A percentile compares a stretch with the other conserved stretches of the same genome.
Evolutionary conservation across 2,329 filamentous ascomycete genomes (phyloP).

Genomic region (Chaetomium sp.): DNA sequence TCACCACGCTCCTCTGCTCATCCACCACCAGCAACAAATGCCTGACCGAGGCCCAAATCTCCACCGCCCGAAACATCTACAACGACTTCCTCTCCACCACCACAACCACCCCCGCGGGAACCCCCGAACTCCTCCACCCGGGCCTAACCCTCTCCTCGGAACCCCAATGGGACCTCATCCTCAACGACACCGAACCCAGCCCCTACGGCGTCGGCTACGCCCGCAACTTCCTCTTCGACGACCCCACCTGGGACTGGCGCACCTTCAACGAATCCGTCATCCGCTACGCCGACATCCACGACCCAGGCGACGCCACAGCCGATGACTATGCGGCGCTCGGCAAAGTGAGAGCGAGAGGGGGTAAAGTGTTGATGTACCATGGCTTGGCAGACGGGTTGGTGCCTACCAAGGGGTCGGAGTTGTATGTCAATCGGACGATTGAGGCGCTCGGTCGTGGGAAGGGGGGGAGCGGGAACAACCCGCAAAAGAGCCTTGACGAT

Average conservation of each 20-base stretch:
- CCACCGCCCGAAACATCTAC: constrained; percentile 27
- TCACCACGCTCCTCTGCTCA: constrained; percentile 34
- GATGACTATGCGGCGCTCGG: constrained; percentile 26
- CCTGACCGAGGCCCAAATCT: constrained; percentile 36
- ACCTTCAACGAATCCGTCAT: constrained; percentile 26
- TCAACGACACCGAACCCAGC: constrained; percentile 16
- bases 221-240: constrained; percentile 25
- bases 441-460: constrained; percentile 5
- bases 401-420: constrained; percentile 26
- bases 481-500: constrained; percentile 29
- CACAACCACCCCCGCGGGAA: neutral
- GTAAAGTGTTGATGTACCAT: constrained; percentile 39
- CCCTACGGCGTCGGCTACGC: constrained; percentile 26
- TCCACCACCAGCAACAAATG: constrained; percentile 27
- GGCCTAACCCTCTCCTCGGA: constrained; percentile 42
- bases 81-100: constrained; percentile 23
- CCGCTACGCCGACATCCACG: constrained; percentile 19
- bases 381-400: constrained; percentile 35
- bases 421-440: constrained; percentile 30
- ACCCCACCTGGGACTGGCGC: constrained; percentile 27
- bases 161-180: constrained; percentile 20
- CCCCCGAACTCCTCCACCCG: constrained; percentile 23
- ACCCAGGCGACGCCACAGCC: constrained; percentile 28
- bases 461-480: neutral
- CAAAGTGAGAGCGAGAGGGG: constrained; percentile 29